A percentile compares a stretch with the other conserved stretches of the same genome.
Evolutionary conservation across 2,329 filamentous ascomycete species (phyloP).

Genomic region (Fusarium xyrophilum): DNA sequence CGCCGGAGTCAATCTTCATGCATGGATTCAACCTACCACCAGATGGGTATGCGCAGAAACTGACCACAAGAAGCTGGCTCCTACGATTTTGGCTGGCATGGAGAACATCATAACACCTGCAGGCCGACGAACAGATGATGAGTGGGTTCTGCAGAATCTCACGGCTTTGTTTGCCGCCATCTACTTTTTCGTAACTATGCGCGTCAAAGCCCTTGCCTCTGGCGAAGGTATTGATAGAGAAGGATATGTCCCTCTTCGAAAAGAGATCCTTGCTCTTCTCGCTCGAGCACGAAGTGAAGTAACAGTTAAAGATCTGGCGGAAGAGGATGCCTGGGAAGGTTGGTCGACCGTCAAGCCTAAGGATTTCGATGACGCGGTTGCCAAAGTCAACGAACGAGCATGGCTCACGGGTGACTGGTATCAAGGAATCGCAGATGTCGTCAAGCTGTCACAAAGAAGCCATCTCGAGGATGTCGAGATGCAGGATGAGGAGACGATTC

Average conservation of each 20-base stretch:
- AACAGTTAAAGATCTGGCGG: conserved; percentile 48
- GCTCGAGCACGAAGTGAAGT: conserved; percentile 52
- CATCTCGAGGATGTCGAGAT: conserved; percentile 47
- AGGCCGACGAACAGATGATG: conserved; percentile 55
- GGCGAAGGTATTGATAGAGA: conserved; percentile 50
- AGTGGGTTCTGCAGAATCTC: conserved; percentile 57
- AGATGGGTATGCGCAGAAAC: conserved; percentile 69
- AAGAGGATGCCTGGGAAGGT: conserved; percentile 60
- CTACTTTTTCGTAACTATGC: conserved; percentile 65
- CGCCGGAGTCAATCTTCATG: conserved; percentile 54
- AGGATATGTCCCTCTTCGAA: conserved; percentile 55
- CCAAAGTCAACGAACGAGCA: conserved; percentile 60
- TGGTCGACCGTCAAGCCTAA: conserved; percentile 58
- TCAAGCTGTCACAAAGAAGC: conserved; percentile 44
- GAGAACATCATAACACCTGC: conserved; percentile 60
- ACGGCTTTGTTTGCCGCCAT: conserved; percentile 66
- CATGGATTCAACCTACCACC: conserved; percentile 74
- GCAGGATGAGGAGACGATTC: conserved; percentile 45
- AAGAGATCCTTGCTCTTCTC: conserved; percentile 55
- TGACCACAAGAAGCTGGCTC: conserved; percentile 66
- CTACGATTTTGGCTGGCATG: conserved; percentile 77
- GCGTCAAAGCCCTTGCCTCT: conserved; percentile 52
- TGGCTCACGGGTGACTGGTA: conserved; percentile 73
- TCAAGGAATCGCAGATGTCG: conserved; percentile 62
- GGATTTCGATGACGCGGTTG: conserved; percentile 69